phyloP scores from a whole-genome alignment of 2,329 filamentous ascomycete genomes.

The Cadophora gregata region DNA sequence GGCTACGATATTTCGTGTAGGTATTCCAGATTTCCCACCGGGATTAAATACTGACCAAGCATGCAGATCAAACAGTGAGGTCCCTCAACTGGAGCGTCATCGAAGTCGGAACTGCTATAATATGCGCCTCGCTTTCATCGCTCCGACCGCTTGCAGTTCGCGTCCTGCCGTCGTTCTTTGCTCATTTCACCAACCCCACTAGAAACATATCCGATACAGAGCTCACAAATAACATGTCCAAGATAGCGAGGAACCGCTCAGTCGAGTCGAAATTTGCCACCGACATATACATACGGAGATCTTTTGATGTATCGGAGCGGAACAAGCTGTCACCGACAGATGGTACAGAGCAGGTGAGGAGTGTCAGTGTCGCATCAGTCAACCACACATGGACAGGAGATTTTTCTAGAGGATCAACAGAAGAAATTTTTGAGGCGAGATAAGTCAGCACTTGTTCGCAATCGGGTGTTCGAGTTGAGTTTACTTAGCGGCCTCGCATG shows the following conservation, averaged over 20 bases:
- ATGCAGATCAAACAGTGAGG: conserved; percentile 36
- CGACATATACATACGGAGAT: conserved; percentile 1
- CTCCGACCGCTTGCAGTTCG: conserved; percentile 46
- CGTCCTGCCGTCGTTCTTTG: conserved; percentile 19
- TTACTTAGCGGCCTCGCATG: not conserved
- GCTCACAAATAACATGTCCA: conserved; percentile 1
- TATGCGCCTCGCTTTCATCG: conserved; percentile 50
- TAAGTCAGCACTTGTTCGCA: not conserved
- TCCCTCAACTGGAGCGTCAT: conserved; percentile 45
- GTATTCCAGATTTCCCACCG: not conserved
- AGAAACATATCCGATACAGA: not conserved
- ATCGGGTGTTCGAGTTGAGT: not conserved
- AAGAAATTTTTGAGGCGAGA: conserved; percentile 3
- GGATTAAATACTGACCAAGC: not conserved
- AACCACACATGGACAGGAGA: conserved; percentile 5
- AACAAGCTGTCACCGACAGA: not conserved
- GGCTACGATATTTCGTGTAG: conserved; percentile 27
- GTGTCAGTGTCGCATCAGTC: not conserved
- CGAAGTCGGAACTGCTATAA: conserved; percentile 47
- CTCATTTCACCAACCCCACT: conserved; percentile 19
- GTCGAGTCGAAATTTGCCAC: not conserved
- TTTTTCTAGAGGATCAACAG: not conserved
- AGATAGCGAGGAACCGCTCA: conserved; percentile 1
- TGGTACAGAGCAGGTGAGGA: not conserved
- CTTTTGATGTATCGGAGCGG: conserved; percentile 3